Conservation (phyloP, 352 stramenopile species). For the Phytophthora sp. region DNA sequence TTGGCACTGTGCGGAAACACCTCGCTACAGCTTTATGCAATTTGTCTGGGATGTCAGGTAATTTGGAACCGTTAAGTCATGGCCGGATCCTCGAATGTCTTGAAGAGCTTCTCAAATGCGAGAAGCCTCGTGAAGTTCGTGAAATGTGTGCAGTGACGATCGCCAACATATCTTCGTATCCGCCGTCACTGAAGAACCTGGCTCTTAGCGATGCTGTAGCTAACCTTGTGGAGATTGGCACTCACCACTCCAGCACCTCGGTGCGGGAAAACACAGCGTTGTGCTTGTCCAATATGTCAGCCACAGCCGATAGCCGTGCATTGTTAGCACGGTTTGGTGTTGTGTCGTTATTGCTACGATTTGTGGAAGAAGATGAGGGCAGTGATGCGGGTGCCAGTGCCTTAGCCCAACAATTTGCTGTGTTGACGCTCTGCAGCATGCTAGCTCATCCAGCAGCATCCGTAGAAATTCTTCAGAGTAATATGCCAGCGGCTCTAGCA, state of each 20-base stretch:
- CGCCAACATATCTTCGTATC: constrained; percentile 77
- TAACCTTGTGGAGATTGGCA: constrained; percentile 67
- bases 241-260: constrained; percentile 43
- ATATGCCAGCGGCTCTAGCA: constrained; percentile 63
- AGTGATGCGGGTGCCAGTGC: constrained; percentile 24
- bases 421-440: constrained; percentile 75
- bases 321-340: constrained; percentile 69
- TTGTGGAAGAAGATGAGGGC: constrained; percentile 57
- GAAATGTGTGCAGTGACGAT: constrained; percentile 78
- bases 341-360: constrained; percentile 72
- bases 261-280: constrained; percentile 81
- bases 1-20: constrained; percentile 51
- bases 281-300: constrained; percentile 77
- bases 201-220: constrained; percentile 67
- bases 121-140: constrained; percentile 63
- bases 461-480: constrained; percentile 72
- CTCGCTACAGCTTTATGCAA: constrained; percentile 82
- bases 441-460: constrained; percentile 59
- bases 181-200: constrained; percentile 66
- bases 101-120: constrained; percentile 74
- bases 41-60: constrained; percentile 72
- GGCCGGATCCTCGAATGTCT: constrained; percentile 75
- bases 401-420: constrained; percentile 69
- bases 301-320: constrained; percentile 59
- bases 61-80: constrained; percentile 73